Base-by-base conservation (phyloP, 2,329 filamentous ascomycete genomes). In the Aspergillus pseudoterreus region DNA sequence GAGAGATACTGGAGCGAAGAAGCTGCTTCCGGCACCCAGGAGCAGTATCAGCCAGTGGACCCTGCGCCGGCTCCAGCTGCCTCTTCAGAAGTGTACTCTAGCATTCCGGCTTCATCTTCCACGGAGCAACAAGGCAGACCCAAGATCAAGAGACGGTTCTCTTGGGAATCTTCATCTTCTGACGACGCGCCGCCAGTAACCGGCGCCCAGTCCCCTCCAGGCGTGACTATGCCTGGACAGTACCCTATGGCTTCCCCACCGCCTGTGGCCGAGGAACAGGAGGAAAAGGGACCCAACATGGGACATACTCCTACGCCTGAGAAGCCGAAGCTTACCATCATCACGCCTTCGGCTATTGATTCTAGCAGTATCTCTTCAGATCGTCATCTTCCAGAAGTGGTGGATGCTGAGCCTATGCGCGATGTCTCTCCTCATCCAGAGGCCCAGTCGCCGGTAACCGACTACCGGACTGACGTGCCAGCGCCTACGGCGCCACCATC, bases 91-190 rank as follows among this genome's bases (percentile, higher is more conserved):
- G 47, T 56, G 21, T 60, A 59, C 42, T 46, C 55, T 12, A 38
- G 50, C 24, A 46, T 33, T 11, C 48, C 50, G 33, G 22, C 36
- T 24, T 15, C 44, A 17, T 27, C 52, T 32, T 45, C 58, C 38
- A 39, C 47, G 24, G 53, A 61, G 35, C 42, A 53, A 41, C 54
- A 56, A 6, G 52, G 53, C 24, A 58, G 53, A 21, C 65, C 62
- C 5, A 64, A 63, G 42, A 41, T 74, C 12, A 66, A 68, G 52
- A 68, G 70, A 50, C 68, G 71, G 14, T 76, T 76, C 47, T 76
- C 74, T 2, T 76, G 74, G 74, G 74, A 76, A 55, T 68, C 65
- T 0, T 61, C 60, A 0, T 58, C 57, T 3, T 56, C 55, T 1
- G 59, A 58, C 22, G 59, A 58, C 35, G 43, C 51, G 49, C 49